phyloP scores from a whole-genome alignment of 352 stramenopile species.

The Thraustochytrium striatum region DNA sequence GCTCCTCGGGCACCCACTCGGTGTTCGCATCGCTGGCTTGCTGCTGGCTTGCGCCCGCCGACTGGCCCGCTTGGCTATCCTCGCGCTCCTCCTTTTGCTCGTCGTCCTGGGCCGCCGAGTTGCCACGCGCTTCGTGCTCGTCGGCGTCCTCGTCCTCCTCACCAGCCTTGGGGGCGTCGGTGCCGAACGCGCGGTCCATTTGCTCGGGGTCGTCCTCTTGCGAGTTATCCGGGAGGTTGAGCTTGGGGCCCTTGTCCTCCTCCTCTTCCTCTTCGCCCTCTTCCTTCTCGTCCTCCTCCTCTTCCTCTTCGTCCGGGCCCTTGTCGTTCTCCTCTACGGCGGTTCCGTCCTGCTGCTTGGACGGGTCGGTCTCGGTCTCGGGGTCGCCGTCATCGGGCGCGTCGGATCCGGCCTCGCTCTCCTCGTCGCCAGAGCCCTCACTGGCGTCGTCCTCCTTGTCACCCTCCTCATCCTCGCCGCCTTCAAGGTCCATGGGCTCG shows the following conservation, averaged over 20 bases:
- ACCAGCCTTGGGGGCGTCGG: conserved; percentile 59
- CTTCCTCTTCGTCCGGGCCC: conserved; percentile 59
- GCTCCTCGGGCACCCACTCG: conserved; percentile 28
- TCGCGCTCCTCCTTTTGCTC: background rate
- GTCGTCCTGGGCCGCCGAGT: conserved; percentile 47
- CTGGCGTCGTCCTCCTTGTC: conserved; percentile 49
- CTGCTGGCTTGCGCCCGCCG: background rate
- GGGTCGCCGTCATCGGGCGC: conserved; percentile 52
- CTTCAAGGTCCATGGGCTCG: conserved; percentile 54
- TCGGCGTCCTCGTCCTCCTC: conserved; percentile 50
- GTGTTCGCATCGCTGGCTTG: conserved; percentile 21
- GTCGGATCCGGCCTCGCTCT: conserved; percentile 51
- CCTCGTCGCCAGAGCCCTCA: conserved; percentile 27
- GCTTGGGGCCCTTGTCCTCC: conserved; percentile 57
- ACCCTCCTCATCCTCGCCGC: conserved; percentile 53
- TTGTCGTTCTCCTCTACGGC: conserved; percentile 56
- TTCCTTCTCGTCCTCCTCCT: conserved; percentile 59
- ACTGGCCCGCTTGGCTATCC: background rate
- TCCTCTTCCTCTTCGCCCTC: conserved; percentile 62
- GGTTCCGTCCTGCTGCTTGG: conserved; percentile 56
- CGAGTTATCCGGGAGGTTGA: conserved; percentile 25
- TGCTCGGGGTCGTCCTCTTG: conserved; percentile 51
- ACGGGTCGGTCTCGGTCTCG: conserved; percentile 62
- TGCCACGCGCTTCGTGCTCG: conserved; percentile 50
- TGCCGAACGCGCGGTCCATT: conserved; percentile 49